Percentiles rank a stretch among this genome's conserved stretches.
These are phyloP conservation scores for Scleroderma citrinum DNA, from an alignment of 768 basidiomycete species.

Conservation along the genomic window DNA sequence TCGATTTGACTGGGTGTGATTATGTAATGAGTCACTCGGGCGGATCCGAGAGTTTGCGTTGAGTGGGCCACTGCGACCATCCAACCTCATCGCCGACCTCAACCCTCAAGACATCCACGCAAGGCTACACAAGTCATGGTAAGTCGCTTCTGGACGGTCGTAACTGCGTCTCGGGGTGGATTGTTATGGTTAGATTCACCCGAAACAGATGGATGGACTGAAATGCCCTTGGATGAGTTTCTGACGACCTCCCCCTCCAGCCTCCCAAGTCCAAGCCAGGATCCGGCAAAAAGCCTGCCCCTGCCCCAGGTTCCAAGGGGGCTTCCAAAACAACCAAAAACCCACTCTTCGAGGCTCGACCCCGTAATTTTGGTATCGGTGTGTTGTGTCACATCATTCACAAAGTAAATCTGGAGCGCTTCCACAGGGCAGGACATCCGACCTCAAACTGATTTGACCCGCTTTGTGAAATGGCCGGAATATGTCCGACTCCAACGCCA, in stretches of 20 bases:
- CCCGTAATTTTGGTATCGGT: slow-evolving; percentile 97
- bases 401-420: background rate
- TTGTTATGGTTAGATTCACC: too few relatives aligned
- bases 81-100: too few relatives aligned
- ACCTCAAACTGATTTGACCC: slow-evolving; percentile 83
- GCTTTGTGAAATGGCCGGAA: slow-evolving; percentile 99
- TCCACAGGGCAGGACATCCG: slow-evolving; percentile 87
- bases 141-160: too few relatives aligned
- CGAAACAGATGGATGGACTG: too few relatives aligned
- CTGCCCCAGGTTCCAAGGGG: slow-evolving; percentile 78
- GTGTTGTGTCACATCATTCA: slow-evolving; percentile 12
- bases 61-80: too few relatives aligned
- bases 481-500: slow-evolving; percentile 97
- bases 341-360: slow-evolving; percentile 87
- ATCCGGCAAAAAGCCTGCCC: slow-evolving; percentile 78
- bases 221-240: too few relatives aligned
- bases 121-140: too few relatives aligned
- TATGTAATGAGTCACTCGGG: too few relatives aligned
- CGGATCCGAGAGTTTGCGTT: too few relatives aligned
- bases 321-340: slow-evolving; percentile 77
- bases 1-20: too few relatives aligned
- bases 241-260: slow-evolving; percentile 39
- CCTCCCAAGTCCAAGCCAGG: slow-evolving; percentile 64
- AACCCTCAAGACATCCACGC: too few relatives aligned
- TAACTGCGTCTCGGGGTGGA: too few relatives aligned